Conservation (phyloP, 179 eudicot species). For the Nepenthes alata region DNA sequence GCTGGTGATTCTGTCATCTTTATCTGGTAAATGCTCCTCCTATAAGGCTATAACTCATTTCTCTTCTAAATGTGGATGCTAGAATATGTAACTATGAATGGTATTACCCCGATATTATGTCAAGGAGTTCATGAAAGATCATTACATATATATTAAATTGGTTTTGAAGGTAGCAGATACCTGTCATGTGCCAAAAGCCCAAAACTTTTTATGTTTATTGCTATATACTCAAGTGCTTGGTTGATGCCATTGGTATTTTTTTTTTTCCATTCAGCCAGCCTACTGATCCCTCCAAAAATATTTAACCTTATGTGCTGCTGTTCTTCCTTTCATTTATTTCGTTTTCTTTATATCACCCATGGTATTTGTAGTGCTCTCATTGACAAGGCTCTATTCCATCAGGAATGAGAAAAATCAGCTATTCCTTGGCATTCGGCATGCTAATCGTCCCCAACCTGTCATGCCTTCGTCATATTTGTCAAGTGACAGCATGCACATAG, state of each 20-base stretch:
- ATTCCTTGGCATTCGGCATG: constrained; percentile 62
- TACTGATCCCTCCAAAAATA: too few relatives aligned
- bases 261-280: too few relatives aligned
- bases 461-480: constrained; percentile 73
- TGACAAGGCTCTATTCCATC: not conserved
- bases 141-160: too few relatives aligned
- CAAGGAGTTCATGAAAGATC: too few relatives aligned
- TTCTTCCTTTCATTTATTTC: not conserved
- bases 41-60: constrained; percentile 1
- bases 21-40: constrained; percentile 32
- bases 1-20: constrained; percentile 68
- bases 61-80: not conserved
- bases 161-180: too few relatives aligned
- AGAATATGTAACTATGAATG: too few relatives aligned
- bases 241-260: too few relatives aligned
- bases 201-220: too few relatives aligned
- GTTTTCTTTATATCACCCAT: not conserved
- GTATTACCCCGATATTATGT: too few relatives aligned
- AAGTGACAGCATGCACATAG: constrained; percentile 75
- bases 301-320: too few relatives aligned
- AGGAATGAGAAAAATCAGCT: constrained; percentile 71
- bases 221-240: too few relatives aligned
- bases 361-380: not conserved
- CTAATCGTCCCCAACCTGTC: constrained; percentile 49
- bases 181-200: too few relatives aligned